Base-by-base conservation (phyloP, 2,329 filamentous ascomycete species). In the Cryphonectria radicalis region DNA sequence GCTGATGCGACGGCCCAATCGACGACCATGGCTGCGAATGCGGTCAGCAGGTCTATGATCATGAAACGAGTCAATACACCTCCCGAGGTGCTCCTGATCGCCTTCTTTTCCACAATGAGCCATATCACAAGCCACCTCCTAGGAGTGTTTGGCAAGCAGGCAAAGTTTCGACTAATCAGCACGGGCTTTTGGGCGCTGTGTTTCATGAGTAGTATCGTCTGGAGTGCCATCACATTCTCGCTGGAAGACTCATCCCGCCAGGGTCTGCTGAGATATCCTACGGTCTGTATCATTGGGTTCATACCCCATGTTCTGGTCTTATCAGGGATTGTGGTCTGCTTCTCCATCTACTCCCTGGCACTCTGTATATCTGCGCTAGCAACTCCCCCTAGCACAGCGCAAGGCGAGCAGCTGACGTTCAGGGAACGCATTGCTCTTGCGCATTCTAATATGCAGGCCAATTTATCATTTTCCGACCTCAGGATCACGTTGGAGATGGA, bases 201-300 rank as follows among this genome's bases (percentile, higher is more conserved):
- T 76, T 98, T 97, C 79, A 97, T 98, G 92, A 85, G 86, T 53
- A 92, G 92, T 46, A 94, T 98, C 74, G 82, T 92, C 3, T 94
- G 92, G 88, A 95, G 93, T 74, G 89, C 93, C 46, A 78, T 89
- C 40, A 85, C 84, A 11, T 91, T 89, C 73, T 89, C 88, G 7
- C 77, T 89, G 22, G 88, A 91, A 43, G 89, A 93, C 72, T 80
- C 90, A 6, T 79, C 83, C 0, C 83, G 83, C 32, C 88, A 90
- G 77, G 92, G 93, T 4, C 85, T 97, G 14, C 85, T 98, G 59
- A 89, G 93, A 73, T 98, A 97, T 75, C 96, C 96, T 4, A 98
- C 95, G 0, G 94, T 98, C 57, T 98, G 93, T 77, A 94, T 98
- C 71, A 92, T 98, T 42, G 94, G 95, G 0, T 98, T 98, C 79